These are phyloP conservation scores for Plantago major DNA, from an alignment of 257 asterid genomes.

Conservation along the genomic window DNA sequence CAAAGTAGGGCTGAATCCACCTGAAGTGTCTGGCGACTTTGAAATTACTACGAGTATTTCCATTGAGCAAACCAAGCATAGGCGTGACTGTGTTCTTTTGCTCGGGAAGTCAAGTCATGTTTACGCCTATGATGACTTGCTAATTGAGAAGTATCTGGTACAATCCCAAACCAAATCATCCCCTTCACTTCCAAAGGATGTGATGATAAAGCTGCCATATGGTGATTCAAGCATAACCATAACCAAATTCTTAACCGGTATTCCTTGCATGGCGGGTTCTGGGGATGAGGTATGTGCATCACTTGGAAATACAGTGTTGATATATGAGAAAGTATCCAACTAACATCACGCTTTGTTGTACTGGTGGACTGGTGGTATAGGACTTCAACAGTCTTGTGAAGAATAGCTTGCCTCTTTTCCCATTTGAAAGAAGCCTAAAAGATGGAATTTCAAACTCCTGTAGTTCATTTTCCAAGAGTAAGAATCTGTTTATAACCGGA, in stretches of 20 bases:
- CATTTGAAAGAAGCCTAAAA: slow-evolving; percentile 49
- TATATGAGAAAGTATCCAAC: slow-evolving; percentile 6
- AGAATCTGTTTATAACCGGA: slow-evolving; percentile 72
- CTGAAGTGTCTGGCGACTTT: slow-evolving; percentile 59
- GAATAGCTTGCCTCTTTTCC: slow-evolving; percentile 57
- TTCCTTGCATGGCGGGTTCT: slow-evolving; percentile 44
- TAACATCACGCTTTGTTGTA: not conserved
- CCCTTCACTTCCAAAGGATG: slow-evolving; percentile 77
- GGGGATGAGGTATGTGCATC: slow-evolving; percentile 50
- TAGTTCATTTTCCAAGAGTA: slow-evolving; percentile 54
- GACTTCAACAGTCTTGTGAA: slow-evolving; percentile 44
- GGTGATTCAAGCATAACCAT: slow-evolving; percentile 75
- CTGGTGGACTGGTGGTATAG: slow-evolving; percentile 32
- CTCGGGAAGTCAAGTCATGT: slow-evolving; percentile 70
- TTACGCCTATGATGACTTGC: slow-evolving; percentile 56
- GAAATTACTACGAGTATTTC: slow-evolving; percentile 51
- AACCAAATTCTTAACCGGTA: slow-evolving; percentile 47
- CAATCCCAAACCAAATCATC: slow-evolving; percentile 71
- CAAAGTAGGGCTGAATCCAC: slow-evolving; percentile 63
- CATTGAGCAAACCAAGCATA: slow-evolving; percentile 46
- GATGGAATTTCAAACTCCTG: slow-evolving; percentile 53
- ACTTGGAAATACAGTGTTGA: not conserved
- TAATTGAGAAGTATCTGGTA: slow-evolving; percentile 64
- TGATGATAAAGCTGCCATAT: slow-evolving; percentile 60
- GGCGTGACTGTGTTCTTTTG: slow-evolving; percentile 47